Percentiles rank a stretch among this genome's conserved stretches.
phyloP scores from a whole-genome alignment of 805 yeast species.

The Monosporozyma unispora region DNA sequence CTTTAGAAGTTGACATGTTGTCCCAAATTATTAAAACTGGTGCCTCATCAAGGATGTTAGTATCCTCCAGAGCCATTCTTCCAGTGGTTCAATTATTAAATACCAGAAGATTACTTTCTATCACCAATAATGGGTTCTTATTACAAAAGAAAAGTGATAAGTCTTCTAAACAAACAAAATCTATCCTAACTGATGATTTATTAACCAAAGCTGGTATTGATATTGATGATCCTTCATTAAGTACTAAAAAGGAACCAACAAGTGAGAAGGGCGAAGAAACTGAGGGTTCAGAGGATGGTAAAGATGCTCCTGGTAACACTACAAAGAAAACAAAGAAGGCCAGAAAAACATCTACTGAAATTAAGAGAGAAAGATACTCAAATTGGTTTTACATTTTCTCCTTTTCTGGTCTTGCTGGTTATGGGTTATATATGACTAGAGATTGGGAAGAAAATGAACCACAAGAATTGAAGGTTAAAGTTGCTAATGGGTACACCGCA shows the following conservation, averaged over 20 bases:
- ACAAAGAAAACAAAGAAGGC: conserved; percentile 37
- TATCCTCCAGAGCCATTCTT: not conserved
- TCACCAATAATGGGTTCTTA: conserved; percentile 4
- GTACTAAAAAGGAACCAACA: conserved; percentile 10
- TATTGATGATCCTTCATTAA: conserved; percentile 30
- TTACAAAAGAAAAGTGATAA: conserved; percentile 11
- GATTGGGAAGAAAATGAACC: conserved; percentile 80
- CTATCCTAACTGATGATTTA: conserved; percentile 72
- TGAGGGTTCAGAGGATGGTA: conserved; percentile 9
- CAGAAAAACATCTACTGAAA: conserved; percentile 63
- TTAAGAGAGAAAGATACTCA: conserved; percentile 75
- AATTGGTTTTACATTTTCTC: conserved; percentile 59
- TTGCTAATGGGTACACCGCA: conserved; percentile 62
- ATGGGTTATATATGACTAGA: conserved; percentile 63
- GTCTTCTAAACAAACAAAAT: conserved; percentile 28
- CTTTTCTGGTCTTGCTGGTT: conserved; percentile 40
- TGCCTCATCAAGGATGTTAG: not conserved
- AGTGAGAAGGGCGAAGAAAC: conserved; percentile 6
- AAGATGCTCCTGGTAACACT: conserved; percentile 12
- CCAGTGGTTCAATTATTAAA: not conserved
- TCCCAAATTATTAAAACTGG: not conserved
- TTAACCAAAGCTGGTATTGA: conserved; percentile 81
- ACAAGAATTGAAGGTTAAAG: conserved; percentile 42
- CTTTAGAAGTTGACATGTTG: not conserved
- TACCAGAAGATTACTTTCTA: not conserved